phyloP scores from a whole-genome alignment of 495 filamentous ascomycete species.

The Neurospora africana region DNA sequence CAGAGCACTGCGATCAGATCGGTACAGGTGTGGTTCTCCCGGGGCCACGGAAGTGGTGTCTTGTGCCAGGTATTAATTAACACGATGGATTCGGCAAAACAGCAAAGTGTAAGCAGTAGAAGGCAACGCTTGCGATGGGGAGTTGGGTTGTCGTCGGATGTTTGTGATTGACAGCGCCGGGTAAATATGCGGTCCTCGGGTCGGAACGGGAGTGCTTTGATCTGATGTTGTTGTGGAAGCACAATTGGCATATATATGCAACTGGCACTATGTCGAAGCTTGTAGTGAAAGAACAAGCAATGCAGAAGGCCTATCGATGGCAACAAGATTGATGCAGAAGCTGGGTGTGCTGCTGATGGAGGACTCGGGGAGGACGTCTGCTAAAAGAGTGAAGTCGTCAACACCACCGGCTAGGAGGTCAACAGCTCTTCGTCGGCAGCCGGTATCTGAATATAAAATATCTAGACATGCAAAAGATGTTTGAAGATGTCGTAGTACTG shows the following conservation, averaged over 20 bases:
- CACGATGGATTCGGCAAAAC: background rate
- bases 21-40: background rate
- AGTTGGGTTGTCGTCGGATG: background rate
- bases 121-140: background rate
- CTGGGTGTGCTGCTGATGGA: background rate
- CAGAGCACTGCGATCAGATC: background rate
- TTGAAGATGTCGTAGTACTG: background rate
- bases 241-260: background rate
- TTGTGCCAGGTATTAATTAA: background rate
- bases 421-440: background rate
- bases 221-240: background rate
- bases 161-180: background rate
- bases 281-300: background rate
- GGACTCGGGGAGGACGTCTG: background rate
- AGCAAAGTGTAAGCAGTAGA: background rate
- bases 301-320: background rate
- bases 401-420: background rate
- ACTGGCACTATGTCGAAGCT: background rate
- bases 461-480: background rate
- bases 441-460: background rate
- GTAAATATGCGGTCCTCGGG: background rate
- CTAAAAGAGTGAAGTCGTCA: background rate
- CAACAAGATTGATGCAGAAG: background rate
- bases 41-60: conserved; percentile 1
- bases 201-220: background rate